Evolutionary conservation across 1,139 yeast genomes (phyloP).

Genomic region (Yamadazyma siamensis): DNA sequence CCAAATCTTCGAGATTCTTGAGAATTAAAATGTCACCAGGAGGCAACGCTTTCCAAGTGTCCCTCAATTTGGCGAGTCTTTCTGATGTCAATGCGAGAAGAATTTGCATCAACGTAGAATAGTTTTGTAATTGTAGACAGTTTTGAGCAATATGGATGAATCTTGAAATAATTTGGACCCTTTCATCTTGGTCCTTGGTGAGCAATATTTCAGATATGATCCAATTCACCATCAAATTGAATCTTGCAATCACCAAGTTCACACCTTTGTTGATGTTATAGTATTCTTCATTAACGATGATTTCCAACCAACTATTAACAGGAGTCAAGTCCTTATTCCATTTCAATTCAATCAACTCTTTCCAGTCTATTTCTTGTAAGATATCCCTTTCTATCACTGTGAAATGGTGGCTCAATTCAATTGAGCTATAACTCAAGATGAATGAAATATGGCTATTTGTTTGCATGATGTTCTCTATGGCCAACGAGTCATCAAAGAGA

Average conservation of each 20-base stretch:
- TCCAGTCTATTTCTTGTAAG: conserved; percentile 86
- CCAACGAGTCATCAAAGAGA: conserved; percentile 26
- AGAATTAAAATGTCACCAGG: conserved; percentile 59
- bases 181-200: conserved; percentile 55
- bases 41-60: conserved; percentile 70
- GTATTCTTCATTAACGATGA: conserved; percentile 60
- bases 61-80: conserved; percentile 54
- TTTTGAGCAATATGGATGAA: conserved; percentile 84
- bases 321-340: conserved; percentile 70
- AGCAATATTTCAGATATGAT: conserved; percentile 80
- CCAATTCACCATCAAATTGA: conserved; percentile 91
- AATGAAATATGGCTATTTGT: conserved; percentile 68
- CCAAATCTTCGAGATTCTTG: conserved; percentile 60
- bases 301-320: conserved; percentile 83
- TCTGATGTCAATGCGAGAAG: conserved; percentile 79
- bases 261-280: conserved; percentile 59
- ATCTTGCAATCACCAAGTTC: conserved; percentile 81
- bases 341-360: conserved; percentile 72
- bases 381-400: conserved; percentile 86
- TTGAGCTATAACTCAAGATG: conserved; percentile 66
- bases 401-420: conserved; percentile 69
- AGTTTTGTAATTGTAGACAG: conserved; percentile 72
- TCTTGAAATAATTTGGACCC: conserved; percentile 67
- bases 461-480: conserved; percentile 36
- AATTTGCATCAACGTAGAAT: conserved; percentile 82